Base-by-base conservation (phyloP, 2,329 filamentous ascomycete genomes). In the Beauveria varroae region DNA sequence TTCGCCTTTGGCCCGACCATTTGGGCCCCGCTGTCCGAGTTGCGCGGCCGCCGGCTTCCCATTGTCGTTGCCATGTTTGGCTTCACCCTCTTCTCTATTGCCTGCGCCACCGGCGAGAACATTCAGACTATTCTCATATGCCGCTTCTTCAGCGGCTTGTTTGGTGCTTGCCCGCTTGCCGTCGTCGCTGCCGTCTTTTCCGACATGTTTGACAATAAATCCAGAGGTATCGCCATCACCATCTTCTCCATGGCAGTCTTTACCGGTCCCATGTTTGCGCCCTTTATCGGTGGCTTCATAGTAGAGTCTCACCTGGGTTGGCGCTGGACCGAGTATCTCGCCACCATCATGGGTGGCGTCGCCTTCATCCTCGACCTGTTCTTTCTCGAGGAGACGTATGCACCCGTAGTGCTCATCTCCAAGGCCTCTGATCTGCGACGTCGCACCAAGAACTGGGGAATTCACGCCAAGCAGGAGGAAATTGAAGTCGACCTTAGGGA, bases 61-160 rank as follows among this genome's bases (percentile, higher is more conserved):
- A 70, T 89, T 3, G 74, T 87, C 37, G 63, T 86, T 28, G 72
- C 82, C 66, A 86, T 86, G 81, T 85, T 88, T 68, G 86, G 85
- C 43, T 90, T 92, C 70, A 86, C 86, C 62, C 72, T 90, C 65
- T 86, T 89, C 71, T 85, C 84, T 53, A 79, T 89, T 62, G 85
- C 81, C 5, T 80, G 84, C 53, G 88, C 85, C 8, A 83, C 84
- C 3, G 81, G 80, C 63, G 86, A 89, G 67, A 87, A 87, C 63
- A 79, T 92, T 51, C 86, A 87, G 68, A 86, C 87, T 0, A 76
- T 93, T 22, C 76, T 90, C 26, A 81, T 92, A 62, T 86, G 85
- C 68, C 85, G 90, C 16, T 90, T 93, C 75, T 89, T 92, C 67
- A 77, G 78, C 63, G 89, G 90, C 54, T 88, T 89, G 70, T 88